Evolutionary conservation across 2,329 filamentous ascomycete species (phyloP), one percentile per base, ranked within the genome.

Genomic region (Monilinia vaccinii-corymbosi): DNA sequence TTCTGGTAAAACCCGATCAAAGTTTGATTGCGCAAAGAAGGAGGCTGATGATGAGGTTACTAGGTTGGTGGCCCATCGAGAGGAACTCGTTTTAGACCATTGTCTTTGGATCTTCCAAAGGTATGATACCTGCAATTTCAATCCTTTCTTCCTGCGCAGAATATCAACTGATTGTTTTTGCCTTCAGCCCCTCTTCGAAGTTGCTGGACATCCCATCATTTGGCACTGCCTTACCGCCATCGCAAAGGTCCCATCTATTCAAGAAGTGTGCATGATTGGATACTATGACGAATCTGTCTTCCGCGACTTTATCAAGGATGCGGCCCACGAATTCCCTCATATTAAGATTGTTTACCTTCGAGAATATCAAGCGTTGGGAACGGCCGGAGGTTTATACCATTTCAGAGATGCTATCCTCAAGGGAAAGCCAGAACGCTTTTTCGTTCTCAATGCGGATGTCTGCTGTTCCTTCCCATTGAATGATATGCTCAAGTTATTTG

Each of bases 401-500:
- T 97, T 99, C 85, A 91, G 94, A 73, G 94, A 99, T 83, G 91
- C 91, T 66, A 97, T 99, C 72, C 85, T 97, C 74, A 97, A 97
- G 80, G 92, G 93, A 72, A 85, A 87, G 65, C 94, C 94, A 44
- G 92, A 97, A 75, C 87, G 91, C 71, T 90, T 97, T 78, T 97
- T 99, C 74, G 94, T 99, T 61, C 82, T 97, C 72, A 99, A 99
- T 75, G 93, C 92, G 69, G 94, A 97, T 74, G 93, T 97, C 67
- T 99, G 94, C 87, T 97, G 94, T 78, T 96, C 91, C 25, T 99
- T 97, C 81, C 94, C 94, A 7, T 82, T 99, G 62, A 87, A 86
- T 67, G 91, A 97, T 75, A 97, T 99, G 94, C 87, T 97, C 65
- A 87, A 87, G 74, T 81, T 97, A 68, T 96, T 95, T 74, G 87